These are phyloP conservation scores for Phytopythium chamaehyphon DNA, from an alignment of 352 stramenopile genomes.

Conservation along the genomic window DNA sequence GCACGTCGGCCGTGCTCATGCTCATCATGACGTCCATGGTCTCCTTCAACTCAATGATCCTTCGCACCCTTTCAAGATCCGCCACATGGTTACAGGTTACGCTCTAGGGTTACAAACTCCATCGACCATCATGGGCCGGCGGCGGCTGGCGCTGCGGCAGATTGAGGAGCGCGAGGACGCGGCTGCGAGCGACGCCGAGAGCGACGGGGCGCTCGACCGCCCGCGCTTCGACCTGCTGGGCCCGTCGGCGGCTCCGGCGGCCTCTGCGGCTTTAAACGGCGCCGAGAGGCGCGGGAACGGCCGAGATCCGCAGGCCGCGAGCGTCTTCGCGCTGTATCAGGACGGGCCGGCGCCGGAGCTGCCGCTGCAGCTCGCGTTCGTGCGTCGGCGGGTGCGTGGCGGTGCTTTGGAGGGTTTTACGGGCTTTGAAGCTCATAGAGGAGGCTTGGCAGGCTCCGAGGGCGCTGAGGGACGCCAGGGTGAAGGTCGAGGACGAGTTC, in stretches of 20 bases:
- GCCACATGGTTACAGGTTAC: not conserved
- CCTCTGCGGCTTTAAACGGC: not conserved
- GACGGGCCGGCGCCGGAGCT: conserved; percentile 42
- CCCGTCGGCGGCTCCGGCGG: not conserved
- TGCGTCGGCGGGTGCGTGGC: conserved; percentile 28
- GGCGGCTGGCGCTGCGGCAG: conserved; percentile 20
- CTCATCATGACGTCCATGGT: conserved; percentile 86
- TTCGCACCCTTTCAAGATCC: not conserved
- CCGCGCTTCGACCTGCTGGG: conserved; percentile 15
- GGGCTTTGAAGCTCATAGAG: not conserved
- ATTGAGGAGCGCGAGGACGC: conserved; percentile 13
- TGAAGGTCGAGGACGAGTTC: conserved; percentile 40
- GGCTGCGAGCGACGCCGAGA: conserved; percentile 15
- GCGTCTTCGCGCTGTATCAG: conserved; percentile 66
- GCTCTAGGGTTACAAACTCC: not conserved
- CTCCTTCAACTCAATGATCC: too few relatives aligned
- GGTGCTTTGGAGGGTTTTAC: too few relatives aligned
- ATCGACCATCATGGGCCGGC: conserved; percentile 11
- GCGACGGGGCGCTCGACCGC: conserved; percentile 1
- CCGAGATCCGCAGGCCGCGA: not conserved
- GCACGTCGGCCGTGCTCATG: conserved; percentile 77
- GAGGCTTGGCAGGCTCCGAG: conserved; percentile 13
- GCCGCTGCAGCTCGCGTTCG: conserved; percentile 54
- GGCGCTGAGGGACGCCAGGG: conserved; percentile 10
- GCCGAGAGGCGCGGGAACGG: not conserved